These are phyloP conservation scores for Cytospora piceae DNA, from an alignment of 2,329 filamentous ascomycete species.

Conservation along the genomic window DNA sequence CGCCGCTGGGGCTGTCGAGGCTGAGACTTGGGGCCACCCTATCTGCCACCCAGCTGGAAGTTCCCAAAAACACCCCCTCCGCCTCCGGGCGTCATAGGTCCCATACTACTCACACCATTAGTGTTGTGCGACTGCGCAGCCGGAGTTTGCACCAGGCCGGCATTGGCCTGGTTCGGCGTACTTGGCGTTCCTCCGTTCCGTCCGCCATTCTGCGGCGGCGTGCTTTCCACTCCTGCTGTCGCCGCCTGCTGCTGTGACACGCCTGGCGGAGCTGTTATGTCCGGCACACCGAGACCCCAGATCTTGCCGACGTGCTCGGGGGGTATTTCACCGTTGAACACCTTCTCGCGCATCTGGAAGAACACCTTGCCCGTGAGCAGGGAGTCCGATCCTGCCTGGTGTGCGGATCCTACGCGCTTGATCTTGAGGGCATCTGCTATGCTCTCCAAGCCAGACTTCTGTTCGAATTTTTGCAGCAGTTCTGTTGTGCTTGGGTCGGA, in stretches of 20 bases:
- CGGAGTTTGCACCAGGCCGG: conserved; percentile 53
- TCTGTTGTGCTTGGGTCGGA: conserved; percentile 68
- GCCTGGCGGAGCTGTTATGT: conserved; percentile 47
- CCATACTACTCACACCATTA: conserved; percentile 60
- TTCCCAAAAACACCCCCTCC: conserved; percentile 75
- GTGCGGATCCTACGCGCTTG: conserved; percentile 82
- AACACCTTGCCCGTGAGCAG: conserved; percentile 93
- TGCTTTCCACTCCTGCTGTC: conserved; percentile 40
- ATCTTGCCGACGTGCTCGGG: conserved; percentile 87
- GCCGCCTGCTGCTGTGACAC: conserved; percentile 18
- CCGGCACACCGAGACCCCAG: conserved; percentile 84
- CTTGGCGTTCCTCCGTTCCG: conserved; percentile 58
- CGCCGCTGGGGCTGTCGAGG: not conserved
- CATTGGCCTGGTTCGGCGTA: conserved; percentile 66
- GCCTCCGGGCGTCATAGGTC: conserved; percentile 77
- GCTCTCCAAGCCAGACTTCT: conserved; percentile 90
- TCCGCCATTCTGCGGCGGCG: conserved; percentile 46
- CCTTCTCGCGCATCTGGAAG: conserved; percentile 86
- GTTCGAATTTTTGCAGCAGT: conserved; percentile 82
- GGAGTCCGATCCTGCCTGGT: conserved; percentile 93
- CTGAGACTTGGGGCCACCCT: conserved; percentile 19
- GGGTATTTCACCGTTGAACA: conserved; percentile 82
- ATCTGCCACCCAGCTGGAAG: conserved; percentile 58
- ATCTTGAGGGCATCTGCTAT: conserved; percentile 92
- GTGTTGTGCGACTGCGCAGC: conserved; percentile 57